Conservation (phyloP, 78 protist genomes). For the Dictyostelium purpureum region DNA sequence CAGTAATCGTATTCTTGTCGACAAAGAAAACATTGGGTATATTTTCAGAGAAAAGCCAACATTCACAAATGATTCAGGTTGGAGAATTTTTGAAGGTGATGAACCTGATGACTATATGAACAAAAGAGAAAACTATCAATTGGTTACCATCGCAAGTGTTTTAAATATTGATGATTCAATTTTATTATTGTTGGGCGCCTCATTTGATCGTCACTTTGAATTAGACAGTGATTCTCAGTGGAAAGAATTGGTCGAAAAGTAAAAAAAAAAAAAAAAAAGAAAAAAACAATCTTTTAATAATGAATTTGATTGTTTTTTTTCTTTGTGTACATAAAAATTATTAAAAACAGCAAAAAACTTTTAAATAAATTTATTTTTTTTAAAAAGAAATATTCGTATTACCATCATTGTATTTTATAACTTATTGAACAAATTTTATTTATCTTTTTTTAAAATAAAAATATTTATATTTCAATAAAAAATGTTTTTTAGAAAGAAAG, state of each 20-base stretch:
- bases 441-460: background rate
- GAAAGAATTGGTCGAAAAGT: conserved; percentile 22
- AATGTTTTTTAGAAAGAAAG: too few species aligned
- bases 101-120: conserved; percentile 30
- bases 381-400: background rate
- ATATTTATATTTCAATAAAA: too few species aligned
- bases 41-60: conserved; percentile 36
- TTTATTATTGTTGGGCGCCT: background rate
- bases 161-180: conserved; percentile 41
- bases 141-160: background rate
- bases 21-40: conserved; percentile 12
- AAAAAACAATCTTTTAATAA: background rate
- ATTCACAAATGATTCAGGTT: conserved; percentile 23
- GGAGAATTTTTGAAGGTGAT: conserved; percentile 44
- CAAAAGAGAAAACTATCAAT: background rate
- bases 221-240: conserved; percentile 6
- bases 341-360: too few species aligned
- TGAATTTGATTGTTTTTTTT: background rate
- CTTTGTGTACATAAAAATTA: background rate
- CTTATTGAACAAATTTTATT: background rate
- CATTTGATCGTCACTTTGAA: conserved; percentile 20
- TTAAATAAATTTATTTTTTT: too few species aligned
- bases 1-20: background rate
- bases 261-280: background rate
- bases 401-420: background rate